Evolutionary conservation across 345 rosid species (phyloP), one percentile per base, ranked within the genome.

Genomic region (Zanthoxylum bungeanum): DNA sequence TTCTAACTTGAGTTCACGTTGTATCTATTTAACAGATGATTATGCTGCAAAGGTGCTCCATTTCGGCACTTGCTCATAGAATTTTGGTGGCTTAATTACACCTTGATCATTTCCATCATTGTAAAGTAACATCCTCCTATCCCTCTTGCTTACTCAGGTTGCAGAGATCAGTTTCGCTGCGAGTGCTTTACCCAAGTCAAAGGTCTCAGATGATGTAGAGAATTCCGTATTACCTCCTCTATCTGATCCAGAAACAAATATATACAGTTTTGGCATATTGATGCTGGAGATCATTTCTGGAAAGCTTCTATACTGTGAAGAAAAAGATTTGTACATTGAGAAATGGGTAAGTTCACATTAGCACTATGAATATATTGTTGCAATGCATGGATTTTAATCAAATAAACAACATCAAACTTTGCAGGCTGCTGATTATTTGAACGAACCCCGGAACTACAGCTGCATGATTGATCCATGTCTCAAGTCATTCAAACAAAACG

Each of bases 211-310:
- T 1, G 90, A 86, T 19, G 83, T 78, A 50, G 88, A 83, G 51
- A 75, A 83, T 60, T 85, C 84, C 27, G 79, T 49, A 34, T 69
- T 86, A 62, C 87, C 88, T 16, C 84, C 88, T 7, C 31, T 44
- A 4, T 74, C 80, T 22, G 92, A 88, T 42, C 81, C 83, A 16
- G 93, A 93, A 64, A 75, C 85, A 39, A 88, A 96, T 76, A 83
- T 88, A 51, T 83, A 91, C 71, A 74, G 84, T 73, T 96, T 85
- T 71, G 99, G 99, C 37, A 76, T 87, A 42, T 53, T 96, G 67
- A 66, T 93, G 81, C 94, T 96, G 16, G 99, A 96, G 80, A 77
- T 89, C 33, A 87, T 96, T 65, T 86, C 99, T 9, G 99, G 98
- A 61, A 93, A 85, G 82, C 93, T 87, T 69, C 78, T 85, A 3